Percentiles rank a stretch among this genome's conserved stretches.
phyloP scores from a whole-genome alignment of 106 monocot species.

The Dioscorea alata region DNA sequence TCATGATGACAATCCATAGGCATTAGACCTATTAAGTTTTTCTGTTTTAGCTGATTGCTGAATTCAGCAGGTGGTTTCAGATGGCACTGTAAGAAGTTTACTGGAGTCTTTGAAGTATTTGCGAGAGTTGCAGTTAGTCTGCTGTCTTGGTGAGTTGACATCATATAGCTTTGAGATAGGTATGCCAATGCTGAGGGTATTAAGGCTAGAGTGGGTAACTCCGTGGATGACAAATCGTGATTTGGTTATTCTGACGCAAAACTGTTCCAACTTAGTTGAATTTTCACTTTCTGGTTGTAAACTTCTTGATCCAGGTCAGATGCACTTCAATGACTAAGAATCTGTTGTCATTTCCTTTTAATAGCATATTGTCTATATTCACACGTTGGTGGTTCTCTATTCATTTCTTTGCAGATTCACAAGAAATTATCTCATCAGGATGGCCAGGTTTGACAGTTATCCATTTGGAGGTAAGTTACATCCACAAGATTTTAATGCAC shows the following conservation, averaged over 20 bases:
- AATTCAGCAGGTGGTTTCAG: conserved; percentile 52
- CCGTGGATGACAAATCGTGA: conserved; percentile 74
- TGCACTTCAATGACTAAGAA: background rate
- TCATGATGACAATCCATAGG: background rate
- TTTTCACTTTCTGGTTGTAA: conserved; percentile 73
- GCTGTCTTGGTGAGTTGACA: conserved; percentile 61
- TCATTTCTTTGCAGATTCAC: conserved; percentile 38
- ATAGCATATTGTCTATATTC: background rate
- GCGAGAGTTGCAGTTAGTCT: conserved; percentile 29
- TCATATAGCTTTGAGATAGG: conserved; percentile 31
- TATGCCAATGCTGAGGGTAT: conserved; percentile 31
- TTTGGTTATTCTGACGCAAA: conserved; percentile 41
- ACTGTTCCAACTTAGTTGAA: conserved; percentile 40
- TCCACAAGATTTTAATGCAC: background rate
- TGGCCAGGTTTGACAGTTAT: conserved; percentile 65
- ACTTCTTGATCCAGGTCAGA: conserved; percentile 58
- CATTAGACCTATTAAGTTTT: background rate
- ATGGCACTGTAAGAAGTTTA: conserved; percentile 39
- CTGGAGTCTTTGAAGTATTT: conserved; percentile 38
- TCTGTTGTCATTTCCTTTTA: background rate
- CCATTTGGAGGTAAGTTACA: conserved; percentile 57
- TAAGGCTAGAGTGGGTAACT: conserved; percentile 64
- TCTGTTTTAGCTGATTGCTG: background rate
- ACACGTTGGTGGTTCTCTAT: background rate
- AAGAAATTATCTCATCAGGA: conserved; percentile 59